Evolutionary conservation across 225 moss, liverwort and hornwort species (phyloP).

Genomic region (Climacium dendroides): DNA sequence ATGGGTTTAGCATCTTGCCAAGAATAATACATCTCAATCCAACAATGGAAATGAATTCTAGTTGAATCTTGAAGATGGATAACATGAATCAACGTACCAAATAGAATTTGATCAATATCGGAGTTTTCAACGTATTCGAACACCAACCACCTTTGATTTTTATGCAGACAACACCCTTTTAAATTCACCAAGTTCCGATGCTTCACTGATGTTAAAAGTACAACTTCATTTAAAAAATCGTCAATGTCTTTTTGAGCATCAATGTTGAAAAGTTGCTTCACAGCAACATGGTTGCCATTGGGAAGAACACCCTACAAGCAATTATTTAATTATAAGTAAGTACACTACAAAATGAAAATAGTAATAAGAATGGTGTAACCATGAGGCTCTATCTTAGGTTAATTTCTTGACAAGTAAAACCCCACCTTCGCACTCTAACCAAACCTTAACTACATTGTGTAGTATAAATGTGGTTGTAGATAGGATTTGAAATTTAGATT

Average conservation of each 20-base stretch:
- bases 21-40: background rate
- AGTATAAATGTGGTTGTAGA: too few species aligned
- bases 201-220: slow-evolving; percentile 2
- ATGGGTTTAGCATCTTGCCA: too few species aligned
- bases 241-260: background rate
- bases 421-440: too few species aligned
- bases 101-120: background rate
- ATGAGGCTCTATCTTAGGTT: too few species aligned
- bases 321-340: background rate
- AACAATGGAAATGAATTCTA: background rate
- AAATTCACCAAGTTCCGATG: slow-evolving; percentile 3
- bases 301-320: background rate
- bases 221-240: slow-evolving; percentile 11
- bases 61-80: background rate
- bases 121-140: background rate
- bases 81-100: background rate
- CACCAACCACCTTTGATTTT: background rate
- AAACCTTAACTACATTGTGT: too few species aligned
- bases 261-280: background rate
- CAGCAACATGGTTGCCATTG: background rate
- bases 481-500: too few species aligned
- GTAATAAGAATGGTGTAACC: too few species aligned
- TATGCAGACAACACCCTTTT: background rate
- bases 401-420: too few species aligned
- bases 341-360: background rate